These are phyloP conservation scores for Iris pallida DNA, from an alignment of 116 monocot genomes.

Conservation along the genomic window DNA sequence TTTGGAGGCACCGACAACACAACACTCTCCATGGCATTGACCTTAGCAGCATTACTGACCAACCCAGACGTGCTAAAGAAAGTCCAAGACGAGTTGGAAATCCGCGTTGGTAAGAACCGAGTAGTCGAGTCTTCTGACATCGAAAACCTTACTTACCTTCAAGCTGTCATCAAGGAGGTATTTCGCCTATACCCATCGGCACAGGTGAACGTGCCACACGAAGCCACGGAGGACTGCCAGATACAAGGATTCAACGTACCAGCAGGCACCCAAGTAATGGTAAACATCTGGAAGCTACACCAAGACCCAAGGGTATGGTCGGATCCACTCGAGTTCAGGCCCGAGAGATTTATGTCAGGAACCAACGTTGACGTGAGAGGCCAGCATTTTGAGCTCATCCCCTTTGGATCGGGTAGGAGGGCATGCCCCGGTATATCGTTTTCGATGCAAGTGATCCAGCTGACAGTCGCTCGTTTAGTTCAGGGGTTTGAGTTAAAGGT, in stretches of 20 bases:
- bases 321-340: constrained; percentile 8
- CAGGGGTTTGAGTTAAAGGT: constrained; percentile 4
- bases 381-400: constrained; percentile 49
- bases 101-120: constrained; percentile 22
- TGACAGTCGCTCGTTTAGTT: not conserved
- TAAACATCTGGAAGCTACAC: constrained; percentile 38
- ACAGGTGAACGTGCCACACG: constrained; percentile 24
- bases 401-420: constrained; percentile 60
- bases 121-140: constrained; percentile 35
- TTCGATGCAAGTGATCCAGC: constrained; percentile 4
- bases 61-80: constrained; percentile 22
- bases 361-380: constrained; percentile 29
- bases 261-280: constrained; percentile 18
- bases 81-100: constrained; percentile 29
- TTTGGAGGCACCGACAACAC: constrained; percentile 31
- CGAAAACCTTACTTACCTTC: constrained; percentile 36
- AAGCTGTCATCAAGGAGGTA: constrained; percentile 39
- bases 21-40: constrained; percentile 23
- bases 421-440: constrained; percentile 38
- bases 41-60: constrained; percentile 29
- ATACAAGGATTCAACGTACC: constrained; percentile 33
- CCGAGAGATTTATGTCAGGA: constrained; percentile 5
- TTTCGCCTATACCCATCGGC: constrained; percentile 34
- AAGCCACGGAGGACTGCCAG: constrained; percentile 23
- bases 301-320: constrained; percentile 33